phyloP scores from a whole-genome alignment of 2,329 filamentous ascomycete species.

The Alternaria gaisen region DNA sequence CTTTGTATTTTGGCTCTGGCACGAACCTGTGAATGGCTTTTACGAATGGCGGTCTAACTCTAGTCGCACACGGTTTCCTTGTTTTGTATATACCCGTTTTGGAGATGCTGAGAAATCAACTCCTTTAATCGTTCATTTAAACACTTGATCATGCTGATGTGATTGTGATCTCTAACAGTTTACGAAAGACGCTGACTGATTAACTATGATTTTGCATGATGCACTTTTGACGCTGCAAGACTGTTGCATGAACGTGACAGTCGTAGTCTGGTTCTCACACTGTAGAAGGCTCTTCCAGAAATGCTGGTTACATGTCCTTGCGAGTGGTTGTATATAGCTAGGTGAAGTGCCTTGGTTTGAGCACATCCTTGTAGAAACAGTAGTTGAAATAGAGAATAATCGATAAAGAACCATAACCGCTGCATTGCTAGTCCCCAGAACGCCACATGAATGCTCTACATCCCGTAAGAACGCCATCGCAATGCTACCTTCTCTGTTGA shows the following conservation, averaged over 20 bases:
- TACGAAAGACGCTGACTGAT: neutral
- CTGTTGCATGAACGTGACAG: neutral
- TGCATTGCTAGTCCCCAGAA: neutral
- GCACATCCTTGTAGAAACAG: neutral
- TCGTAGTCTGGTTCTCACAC: neutral
- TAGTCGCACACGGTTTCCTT: slow-evolving; percentile 5
- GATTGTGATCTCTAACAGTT: neutral
- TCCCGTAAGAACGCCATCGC: neutral
- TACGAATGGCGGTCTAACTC: slow-evolving; percentile 4
- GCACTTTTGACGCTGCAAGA: neutral
- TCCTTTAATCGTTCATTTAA: neutral
- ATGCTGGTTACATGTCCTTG: neutral
- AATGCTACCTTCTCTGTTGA: neutral
- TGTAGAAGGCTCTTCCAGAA: neutral
- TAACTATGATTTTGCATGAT: neutral
- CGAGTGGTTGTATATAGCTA: neutral
- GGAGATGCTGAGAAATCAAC: neutral
- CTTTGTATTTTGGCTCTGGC: neutral
- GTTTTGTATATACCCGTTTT: slow-evolving; percentile 4
- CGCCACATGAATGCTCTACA: neutral
- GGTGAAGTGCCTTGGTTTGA: neutral
- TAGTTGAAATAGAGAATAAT: neutral
- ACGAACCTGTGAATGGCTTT: neutral
- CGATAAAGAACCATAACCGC: neutral
- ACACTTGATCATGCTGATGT: neutral